These are phyloP conservation scores for Rhizophora mangle DNA, from an alignment of 345 rosid genomes.

Conservation along the genomic window DNA sequence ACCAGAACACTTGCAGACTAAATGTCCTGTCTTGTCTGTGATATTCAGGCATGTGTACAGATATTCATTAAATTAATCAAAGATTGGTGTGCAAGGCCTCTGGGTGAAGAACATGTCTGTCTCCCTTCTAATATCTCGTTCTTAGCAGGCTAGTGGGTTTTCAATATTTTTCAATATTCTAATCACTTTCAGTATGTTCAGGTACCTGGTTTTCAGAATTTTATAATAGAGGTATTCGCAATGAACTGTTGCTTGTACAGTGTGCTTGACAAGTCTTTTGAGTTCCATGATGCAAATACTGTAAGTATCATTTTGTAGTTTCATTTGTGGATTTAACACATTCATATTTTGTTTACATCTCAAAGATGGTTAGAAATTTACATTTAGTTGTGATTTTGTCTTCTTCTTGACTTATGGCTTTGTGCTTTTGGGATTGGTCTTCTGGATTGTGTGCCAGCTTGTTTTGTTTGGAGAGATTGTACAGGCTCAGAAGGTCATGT, in stretches of 20 bases:
- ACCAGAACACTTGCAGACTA: not conserved
- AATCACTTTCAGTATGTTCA: conserved; percentile 27
- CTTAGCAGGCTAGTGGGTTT: not conserved
- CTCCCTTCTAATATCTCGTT: conserved; percentile 1
- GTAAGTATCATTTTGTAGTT: conserved; percentile 37
- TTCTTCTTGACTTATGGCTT: not conserved
- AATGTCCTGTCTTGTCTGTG: conserved; percentile 15
- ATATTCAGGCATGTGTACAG: conserved; percentile 78
- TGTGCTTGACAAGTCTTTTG: conserved; percentile 85
- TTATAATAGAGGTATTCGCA: conserved; percentile 67
- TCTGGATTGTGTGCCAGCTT: conserved; percentile 47
- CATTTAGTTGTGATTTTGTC: too few relatives aligned
- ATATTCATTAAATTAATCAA: conserved; percentile 79
- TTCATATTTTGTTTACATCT: not conserved
- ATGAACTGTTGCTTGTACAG: conserved; percentile 82
- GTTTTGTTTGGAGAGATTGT: conserved; percentile 82
- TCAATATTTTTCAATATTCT: not conserved
- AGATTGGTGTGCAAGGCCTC: conserved; percentile 74
- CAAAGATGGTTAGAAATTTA: not conserved
- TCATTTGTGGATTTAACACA: too few relatives aligned
- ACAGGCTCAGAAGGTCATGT: conserved; percentile 87
- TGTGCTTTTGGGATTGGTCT: not conserved
- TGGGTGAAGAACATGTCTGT: conserved; percentile 64
- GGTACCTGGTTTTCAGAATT: conserved; percentile 85
- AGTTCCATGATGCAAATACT: conserved; percentile 84